These are phyloP conservation scores for Phytopythium oedochilum DNA, from an alignment of 352 stramenopile genomes.

Conservation along the genomic window DNA sequence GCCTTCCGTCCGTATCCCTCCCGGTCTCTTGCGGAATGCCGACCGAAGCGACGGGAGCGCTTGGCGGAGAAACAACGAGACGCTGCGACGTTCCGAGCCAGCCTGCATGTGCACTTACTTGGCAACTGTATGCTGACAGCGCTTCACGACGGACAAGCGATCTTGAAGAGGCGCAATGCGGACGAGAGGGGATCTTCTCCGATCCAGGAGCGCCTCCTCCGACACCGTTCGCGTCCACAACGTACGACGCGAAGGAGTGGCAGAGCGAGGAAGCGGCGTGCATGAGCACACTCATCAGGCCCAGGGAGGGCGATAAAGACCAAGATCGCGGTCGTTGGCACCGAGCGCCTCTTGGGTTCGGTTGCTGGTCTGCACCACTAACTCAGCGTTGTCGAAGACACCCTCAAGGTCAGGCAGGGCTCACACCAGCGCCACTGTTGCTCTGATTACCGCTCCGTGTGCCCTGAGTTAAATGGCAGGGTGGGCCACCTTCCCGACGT, in stretches of 20 bases:
- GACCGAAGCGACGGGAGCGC: not conserved
- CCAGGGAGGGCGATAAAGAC: not conserved
- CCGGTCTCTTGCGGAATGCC: not conserved
- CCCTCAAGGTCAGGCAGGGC: no score
- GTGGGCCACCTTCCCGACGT: not conserved
- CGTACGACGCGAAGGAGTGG: not conserved
- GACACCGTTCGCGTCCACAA: not conserved
- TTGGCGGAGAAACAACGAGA: no score
- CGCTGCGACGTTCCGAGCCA: not conserved
- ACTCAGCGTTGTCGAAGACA: no score
- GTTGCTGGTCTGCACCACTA: no score
- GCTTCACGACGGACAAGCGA: not conserved
- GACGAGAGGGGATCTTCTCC: not conserved
- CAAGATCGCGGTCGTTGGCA: not conserved
- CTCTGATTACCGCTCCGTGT: not conserved
- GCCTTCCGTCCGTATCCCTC: no score
- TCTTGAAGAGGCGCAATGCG: conserved; percentile 1
- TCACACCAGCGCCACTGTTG: no score
- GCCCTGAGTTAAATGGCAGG: not conserved
- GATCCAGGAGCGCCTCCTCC: not conserved
- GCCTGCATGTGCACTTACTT: not conserved
- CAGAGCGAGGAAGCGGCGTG: not conserved
- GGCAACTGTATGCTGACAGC: not conserved
- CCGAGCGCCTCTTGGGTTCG: no score
- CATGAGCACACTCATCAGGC: not conserved